Evolutionary conservation across 2,329 filamentous ascomycete genomes (phyloP).

Genomic region (Conoideocrella luteorostrata): DNA sequence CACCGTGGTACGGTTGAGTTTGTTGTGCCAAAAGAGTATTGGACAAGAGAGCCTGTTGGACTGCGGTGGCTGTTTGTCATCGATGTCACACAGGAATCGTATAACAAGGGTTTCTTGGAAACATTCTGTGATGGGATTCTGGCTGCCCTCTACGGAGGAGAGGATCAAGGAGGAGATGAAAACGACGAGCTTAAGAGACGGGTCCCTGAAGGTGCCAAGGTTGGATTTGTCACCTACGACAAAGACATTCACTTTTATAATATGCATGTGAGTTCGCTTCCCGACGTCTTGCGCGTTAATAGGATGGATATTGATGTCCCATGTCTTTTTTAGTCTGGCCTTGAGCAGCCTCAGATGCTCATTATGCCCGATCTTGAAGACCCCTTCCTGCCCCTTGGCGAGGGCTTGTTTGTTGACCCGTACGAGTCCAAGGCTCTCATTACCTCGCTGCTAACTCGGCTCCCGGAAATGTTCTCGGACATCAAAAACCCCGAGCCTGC

Average conservation of each 20-base stretch:
- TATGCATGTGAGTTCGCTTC: constrained; percentile 58
- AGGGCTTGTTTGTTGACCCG: constrained; percentile 91
- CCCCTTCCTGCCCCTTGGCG: constrained; percentile 85
- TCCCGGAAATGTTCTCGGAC: constrained; percentile 80
- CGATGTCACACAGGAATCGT: constrained; percentile 86
- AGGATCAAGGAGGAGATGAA: constrained; percentile 42
- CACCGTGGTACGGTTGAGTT: constrained; percentile 92
- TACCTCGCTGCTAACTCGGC: constrained; percentile 71
- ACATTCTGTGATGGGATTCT: constrained; percentile 86
- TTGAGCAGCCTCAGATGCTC: constrained; percentile 93
- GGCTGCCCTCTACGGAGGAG: constrained; percentile 72
- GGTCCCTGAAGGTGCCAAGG: constrained; percentile 73
- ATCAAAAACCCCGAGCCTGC: constrained; percentile 90
- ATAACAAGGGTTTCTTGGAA: constrained; percentile 84
- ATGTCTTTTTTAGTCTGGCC: constrained; percentile 51
- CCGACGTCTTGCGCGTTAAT: too few relatives aligned
- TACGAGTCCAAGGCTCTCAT: constrained; percentile 85
- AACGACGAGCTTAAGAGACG: constrained; percentile 46
- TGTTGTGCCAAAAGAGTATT: constrained; percentile 96
- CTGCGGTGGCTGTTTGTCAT: constrained; percentile 86
- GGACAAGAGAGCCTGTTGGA: constrained; percentile 87
- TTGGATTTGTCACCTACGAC: constrained; percentile 94
- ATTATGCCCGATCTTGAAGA: constrained; percentile 98
- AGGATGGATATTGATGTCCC: too few relatives aligned
- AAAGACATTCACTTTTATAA: constrained; percentile 99